Base-by-base conservation (phyloP, 2,329 filamentous ascomycete genomes). In the Diaporthe sp. region DNA sequence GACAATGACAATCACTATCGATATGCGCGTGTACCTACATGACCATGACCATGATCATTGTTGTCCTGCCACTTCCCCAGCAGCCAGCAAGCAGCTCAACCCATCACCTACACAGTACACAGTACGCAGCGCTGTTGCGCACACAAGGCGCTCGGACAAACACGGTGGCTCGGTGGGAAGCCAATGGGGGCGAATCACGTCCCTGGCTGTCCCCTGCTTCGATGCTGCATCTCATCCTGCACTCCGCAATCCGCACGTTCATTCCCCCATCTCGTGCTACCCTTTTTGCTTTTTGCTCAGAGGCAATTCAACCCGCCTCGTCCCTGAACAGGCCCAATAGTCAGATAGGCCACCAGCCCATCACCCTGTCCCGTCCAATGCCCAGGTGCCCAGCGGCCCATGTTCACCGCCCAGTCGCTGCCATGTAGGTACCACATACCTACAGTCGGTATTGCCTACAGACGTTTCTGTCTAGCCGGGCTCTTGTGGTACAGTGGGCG, bases 211-310 rank as follows among this genome's bases (percentile, higher is more conserved):
- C 34, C 44, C 51, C 53, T 34, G 61, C 72, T 69, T 68, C 22
- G 46, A 12, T 10, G 39, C 49, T 57, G 51, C 62, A 55, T 58
- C 58, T 65, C 58, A 65, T 31, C 19, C 39, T 42, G 58, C 71
- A 39, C 58, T 55, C 42, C 65, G 65, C 65, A 69, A 69, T 69
- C 28, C 65, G 65, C 65, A 69, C 65, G 65, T 69, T 55, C 65
- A 42, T 69, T 69, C 65, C 49, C 59, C 49, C 65, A 69, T 69
- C 31, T 55, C 65, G 12, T 55, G 65, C 49, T 69, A 28, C 22
- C n/a, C 7, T 17, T 53, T 69, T 69, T 69, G 65, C 65, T 55
- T 55, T 65, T 69, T 69, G 65, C 49, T 55, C 49, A 55, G 46
- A 68, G 65, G 65, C 65, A 68, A 68, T 68, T 68, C 65, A 51